Evolutionary conservation across 1,284 basidiomycete genomes (phyloP).

Genomic region (Marasmius tenuissimus): DNA sequence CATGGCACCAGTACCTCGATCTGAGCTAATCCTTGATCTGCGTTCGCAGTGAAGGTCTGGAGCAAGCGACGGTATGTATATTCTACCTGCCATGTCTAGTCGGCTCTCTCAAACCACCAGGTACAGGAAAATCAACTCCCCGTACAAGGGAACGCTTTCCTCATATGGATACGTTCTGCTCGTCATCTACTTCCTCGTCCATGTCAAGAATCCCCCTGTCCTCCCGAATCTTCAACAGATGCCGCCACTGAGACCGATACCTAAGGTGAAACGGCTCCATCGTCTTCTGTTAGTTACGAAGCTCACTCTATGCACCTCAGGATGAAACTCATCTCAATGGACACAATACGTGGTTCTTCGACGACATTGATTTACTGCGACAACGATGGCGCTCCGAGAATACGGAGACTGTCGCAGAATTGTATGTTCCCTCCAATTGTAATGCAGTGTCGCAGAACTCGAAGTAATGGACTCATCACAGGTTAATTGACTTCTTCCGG

Average conservation of each 20-base stretch:
- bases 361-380: conserved; percentile 90
- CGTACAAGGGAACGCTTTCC: conserved; percentile 94
- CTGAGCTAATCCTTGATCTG: conserved; percentile 7
- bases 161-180: conserved; percentile 98
- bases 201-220: conserved; percentile 94
- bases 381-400: conserved; percentile 95
- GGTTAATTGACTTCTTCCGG: conserved; percentile 96
- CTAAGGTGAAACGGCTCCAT: conserved; percentile 44
- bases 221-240: conserved; percentile 91
- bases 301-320: conserved; percentile 35
- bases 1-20: conserved; percentile 7
- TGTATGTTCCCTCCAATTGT: conserved; percentile 49
- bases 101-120: neutral
- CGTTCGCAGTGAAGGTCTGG: conserved; percentile 90
- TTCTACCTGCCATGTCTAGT: neutral
- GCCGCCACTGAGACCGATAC: conserved; percentile 81
- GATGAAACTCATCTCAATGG: conserved; percentile 86
- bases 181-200: conserved; percentile 96
- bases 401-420: conserved; percentile 89
- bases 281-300: conserved; percentile 8
- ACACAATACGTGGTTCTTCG: conserved; percentile 94
- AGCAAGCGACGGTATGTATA: conserved; percentile 81
- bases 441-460: neutral
- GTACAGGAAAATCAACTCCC: conserved; percentile 93
- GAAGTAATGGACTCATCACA: conserved; percentile 27